Conservation (phyloP, 1,284 basidiomycete species). For the Vanrija sp. region DNA sequence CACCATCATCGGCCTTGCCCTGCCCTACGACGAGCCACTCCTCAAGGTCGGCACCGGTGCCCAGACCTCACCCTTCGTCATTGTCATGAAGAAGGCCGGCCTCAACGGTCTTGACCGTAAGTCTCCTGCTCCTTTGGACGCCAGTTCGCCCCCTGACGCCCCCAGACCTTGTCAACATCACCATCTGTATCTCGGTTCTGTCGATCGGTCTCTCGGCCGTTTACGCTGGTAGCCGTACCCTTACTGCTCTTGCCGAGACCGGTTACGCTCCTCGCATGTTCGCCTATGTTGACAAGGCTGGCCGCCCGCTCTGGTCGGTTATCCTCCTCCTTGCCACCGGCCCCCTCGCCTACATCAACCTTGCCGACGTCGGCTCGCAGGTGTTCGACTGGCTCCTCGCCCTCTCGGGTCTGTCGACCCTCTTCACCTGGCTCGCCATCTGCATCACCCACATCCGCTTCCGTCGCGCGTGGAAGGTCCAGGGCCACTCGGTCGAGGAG, state of each 20-base stretch:
- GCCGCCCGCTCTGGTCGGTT: conserved; percentile 53
- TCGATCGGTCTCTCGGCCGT: conserved; percentile 47
- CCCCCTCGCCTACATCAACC: conserved; percentile 49
- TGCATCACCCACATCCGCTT: conserved; percentile 46
- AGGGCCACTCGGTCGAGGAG: conserved; percentile 50
- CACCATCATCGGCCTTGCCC: conserved; percentile 52
- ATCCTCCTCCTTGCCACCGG: conserved; percentile 43
- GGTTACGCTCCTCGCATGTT: conserved; percentile 53
- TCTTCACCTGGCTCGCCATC: conserved; percentile 52
- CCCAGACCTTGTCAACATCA: conserved; percentile 49
- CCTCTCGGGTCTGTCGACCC: conserved; percentile 54
- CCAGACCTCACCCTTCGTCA: conserved; percentile 54
- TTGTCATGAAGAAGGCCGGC: conserved; percentile 49
- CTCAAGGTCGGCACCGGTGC: conserved; percentile 47
- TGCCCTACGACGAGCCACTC: conserved; percentile 46
- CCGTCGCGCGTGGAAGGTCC: conserved; percentile 48
- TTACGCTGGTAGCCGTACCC: conserved; percentile 46
- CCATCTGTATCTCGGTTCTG: conserved; percentile 49
- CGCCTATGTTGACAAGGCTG: conserved; percentile 54
- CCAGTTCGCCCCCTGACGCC: too few species aligned
- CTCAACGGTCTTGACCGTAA: conserved; percentile 48
- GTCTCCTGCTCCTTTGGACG: too few species aligned
- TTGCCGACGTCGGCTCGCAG: conserved; percentile 30
- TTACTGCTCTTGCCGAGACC: conserved; percentile 45
- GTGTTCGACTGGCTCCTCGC: conserved; percentile 53